A percentile compares a stretch with the other conserved stretches of the same genome.
phyloP scores from a whole-genome alignment of 345 rosid species.

The Angophora floribunda region DNA sequence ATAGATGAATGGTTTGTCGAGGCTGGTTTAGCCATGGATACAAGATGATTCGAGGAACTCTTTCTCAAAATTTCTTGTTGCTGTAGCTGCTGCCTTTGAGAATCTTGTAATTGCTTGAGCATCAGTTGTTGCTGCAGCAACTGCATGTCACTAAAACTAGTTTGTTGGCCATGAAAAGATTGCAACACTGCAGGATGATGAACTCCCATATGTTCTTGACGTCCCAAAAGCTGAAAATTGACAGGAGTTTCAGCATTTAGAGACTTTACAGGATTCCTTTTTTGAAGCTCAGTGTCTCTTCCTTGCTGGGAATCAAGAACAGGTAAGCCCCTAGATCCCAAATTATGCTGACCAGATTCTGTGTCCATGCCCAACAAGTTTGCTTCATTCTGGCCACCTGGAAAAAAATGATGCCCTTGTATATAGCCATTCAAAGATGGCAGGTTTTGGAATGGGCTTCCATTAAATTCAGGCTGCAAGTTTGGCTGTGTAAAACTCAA shows the following conservation, averaged over 20 bases:
- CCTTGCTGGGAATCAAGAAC: neutral
- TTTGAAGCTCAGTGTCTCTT: neutral
- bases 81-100: conserved; percentile 62
- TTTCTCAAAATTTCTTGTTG: conserved; percentile 33
- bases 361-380: neutral
- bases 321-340: neutral
- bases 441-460: conserved; percentile 5
- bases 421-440: conserved; percentile 9
- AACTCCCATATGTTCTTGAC: conserved; percentile 23
- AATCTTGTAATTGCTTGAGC: conserved; percentile 63
- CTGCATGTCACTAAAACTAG: conserved; percentile 50
- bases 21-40: conserved; percentile 27
- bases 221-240: conserved; percentile 26
- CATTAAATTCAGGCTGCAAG: conserved; percentile 10
- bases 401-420: conserved; percentile 7
- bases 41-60: conserved; percentile 30
- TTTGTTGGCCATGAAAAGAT: conserved; percentile 38
- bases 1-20: conserved; percentile 22
- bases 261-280: conserved; percentile 3
- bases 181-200: conserved; percentile 18
- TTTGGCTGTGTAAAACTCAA: conserved; percentile 5
- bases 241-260: conserved; percentile 14
- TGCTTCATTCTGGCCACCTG: neutral
- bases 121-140: conserved; percentile 59
- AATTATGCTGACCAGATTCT: neutral